Percentiles rank a stretch among this genome's conserved stretches.
These are phyloP conservation scores for Euphorbia peplus DNA, from an alignment of 345 rosid species.

Conservation along the genomic window DNA sequence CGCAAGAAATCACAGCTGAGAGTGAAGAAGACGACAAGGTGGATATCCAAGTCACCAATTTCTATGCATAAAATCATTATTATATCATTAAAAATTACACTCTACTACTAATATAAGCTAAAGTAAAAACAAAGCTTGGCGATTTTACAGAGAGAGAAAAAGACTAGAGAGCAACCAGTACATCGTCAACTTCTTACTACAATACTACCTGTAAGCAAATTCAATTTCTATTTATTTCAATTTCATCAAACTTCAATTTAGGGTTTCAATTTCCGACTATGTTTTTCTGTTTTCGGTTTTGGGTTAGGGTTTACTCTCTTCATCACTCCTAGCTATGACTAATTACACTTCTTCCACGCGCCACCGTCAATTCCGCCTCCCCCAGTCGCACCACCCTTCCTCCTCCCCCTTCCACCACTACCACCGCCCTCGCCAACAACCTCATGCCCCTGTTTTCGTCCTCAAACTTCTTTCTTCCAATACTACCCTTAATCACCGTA, in stretches of 20 bases:
- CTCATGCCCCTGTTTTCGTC: not conserved
- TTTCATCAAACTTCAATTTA: no score
- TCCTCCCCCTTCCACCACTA: not conserved
- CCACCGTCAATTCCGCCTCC: not conserved
- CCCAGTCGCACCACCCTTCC: not conserved
- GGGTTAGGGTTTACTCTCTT: conserved; percentile 1
- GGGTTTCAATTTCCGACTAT: not conserved
- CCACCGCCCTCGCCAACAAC: not conserved
- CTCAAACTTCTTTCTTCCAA: conserved; percentile 1
- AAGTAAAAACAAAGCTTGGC: not conserved
- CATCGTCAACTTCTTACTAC: no score
- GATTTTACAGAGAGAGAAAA: not conserved
- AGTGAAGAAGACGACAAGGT: no score
- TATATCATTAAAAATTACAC: no score
- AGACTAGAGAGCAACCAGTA: not conserved
- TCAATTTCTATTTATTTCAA: no score
- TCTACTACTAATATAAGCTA: no score
- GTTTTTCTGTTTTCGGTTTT: not conserved
- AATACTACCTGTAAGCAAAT: no score
- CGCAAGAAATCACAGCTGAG: no score
- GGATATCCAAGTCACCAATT: no score
- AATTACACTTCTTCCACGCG: not conserved
- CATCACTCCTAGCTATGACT: not conserved
- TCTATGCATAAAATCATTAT: no score
- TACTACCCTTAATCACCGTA: not conserved